phyloP scores from a whole-genome alignment of 768 basidiomycete species.

The Termitomyces sp. region DNA sequence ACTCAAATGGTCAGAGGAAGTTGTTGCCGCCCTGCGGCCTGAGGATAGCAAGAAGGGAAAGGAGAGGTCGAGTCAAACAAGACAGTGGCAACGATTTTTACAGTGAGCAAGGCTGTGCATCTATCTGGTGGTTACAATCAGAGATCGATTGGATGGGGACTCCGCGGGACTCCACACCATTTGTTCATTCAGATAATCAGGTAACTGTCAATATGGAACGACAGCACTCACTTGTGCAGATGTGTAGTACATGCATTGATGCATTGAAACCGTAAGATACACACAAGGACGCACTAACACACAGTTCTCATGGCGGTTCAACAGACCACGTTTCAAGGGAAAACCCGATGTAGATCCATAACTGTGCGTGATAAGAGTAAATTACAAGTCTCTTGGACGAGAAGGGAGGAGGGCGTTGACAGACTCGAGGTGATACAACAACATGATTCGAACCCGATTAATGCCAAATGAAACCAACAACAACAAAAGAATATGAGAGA shows the following conservation, averaged over 20 bases:
- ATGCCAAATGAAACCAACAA: neutral
- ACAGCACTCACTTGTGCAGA: neutral
- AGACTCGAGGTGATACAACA: neutral
- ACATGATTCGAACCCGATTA: neutral
- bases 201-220: too few species aligned
- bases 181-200: too few species aligned
- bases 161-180: too few species aligned
- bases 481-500: neutral
- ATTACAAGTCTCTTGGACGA: conserved; percentile 1
- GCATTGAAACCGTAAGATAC: neutral
- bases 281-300: neutral
- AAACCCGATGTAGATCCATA: neutral
- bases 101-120: neutral
- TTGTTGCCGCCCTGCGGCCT: neutral
- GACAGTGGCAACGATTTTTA: neutral
- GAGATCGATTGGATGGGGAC: too few species aligned
- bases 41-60: neutral
- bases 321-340: neutral
- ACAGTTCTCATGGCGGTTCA: neutral
- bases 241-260: neutral
- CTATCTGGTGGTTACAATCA: neutral
- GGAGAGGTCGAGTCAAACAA: neutral
- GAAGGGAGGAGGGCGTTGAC: neutral
- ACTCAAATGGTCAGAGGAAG: neutral
- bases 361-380: neutral